Conservation (phyloP, 2,329 filamentous ascomycete genomes). For the Cryphonectria carpinicola region DNA sequence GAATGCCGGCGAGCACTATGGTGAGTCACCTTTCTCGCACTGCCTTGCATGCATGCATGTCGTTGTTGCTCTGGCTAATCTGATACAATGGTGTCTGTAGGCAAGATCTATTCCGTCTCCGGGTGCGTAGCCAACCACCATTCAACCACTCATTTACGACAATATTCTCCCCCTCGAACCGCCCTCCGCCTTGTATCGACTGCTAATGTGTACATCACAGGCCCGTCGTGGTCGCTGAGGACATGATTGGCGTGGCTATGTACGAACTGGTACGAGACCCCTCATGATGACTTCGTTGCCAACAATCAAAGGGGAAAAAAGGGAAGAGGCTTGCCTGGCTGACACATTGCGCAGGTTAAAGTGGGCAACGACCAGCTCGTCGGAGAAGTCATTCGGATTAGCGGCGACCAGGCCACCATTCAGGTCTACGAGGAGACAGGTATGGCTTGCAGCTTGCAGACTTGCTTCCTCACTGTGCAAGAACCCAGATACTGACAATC, state of each 20-base stretch:
- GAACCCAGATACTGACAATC: constrained; percentile 28
- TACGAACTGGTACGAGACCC: constrained; percentile 83
- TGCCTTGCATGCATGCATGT: not conserved
- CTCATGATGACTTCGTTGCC: not conserved
- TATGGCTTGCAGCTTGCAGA: constrained; percentile 46
- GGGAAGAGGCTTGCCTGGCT: constrained; percentile 17
- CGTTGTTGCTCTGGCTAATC: constrained; percentile 18
- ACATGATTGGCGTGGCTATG: constrained; percentile 99
- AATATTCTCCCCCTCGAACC: constrained; percentile 3
- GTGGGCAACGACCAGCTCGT: constrained; percentile 91
- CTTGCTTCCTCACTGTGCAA: not conserved
- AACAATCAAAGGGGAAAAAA: not conserved
- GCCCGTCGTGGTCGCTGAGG: constrained; percentile 94
- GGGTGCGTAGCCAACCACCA: constrained; percentile 54
- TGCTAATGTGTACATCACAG: constrained; percentile 50
- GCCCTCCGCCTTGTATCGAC: constrained; percentile 14
- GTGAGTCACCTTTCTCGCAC: constrained; percentile 39
- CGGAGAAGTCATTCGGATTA: constrained; percentile 98
- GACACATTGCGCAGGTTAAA: constrained; percentile 64
- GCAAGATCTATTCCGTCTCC: constrained; percentile 66
- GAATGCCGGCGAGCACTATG: constrained; percentile 41
- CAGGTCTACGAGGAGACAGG: constrained; percentile 99
- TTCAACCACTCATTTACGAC: not conserved
- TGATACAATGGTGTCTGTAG: constrained; percentile 38
- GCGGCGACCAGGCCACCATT: constrained; percentile 91